Base-by-base conservation (phyloP, 805 yeast genomes). In the Candida andamanensis region DNA sequence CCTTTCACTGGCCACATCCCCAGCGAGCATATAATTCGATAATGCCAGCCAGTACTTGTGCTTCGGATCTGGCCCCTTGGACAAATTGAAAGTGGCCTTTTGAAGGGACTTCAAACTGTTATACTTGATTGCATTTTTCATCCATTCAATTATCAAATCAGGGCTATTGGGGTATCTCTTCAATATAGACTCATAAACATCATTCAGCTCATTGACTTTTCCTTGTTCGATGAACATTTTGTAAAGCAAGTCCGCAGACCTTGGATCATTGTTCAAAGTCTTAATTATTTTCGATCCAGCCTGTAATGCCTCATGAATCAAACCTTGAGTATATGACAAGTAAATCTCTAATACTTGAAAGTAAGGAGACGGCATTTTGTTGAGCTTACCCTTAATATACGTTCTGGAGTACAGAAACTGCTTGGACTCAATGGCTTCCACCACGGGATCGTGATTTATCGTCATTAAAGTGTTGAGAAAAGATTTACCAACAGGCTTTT, bases 1-100 rank as follows among this genome's bases (percentile, higher is more conserved):
- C 35, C 72, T 62, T 0, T 58, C 63, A 29, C 41, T 52, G 5
- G 16, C 15, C 1, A 49, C 33, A 3, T 45, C 39, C 1, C 46
- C 42, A 18, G 72, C 39, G 30, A 67, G 67, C 26, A 74, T 44
- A 56, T 69, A 58, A 59, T 74, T 54, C 12, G 74, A 52, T 40
- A 78, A 60, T n/a, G 79, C 76, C 20, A 76, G 71, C 79, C 83
- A 73, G 20, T 73, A 52, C 17, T 62, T 58, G 37, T 62, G 48
- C 8, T 54, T 52, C 10, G 55, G 43, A 15, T 56, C 45, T 15
- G 49, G 46, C 15, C 43, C 26, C 57, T 61, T 37, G 57, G 66
- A 36, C 58, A 52, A 36, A 61, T 58, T 32, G 54, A 75, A 67
- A 3, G 78, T 55, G 0, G 60, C 63, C 42, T 74, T 74, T 33